Conservation (phyloP, 2,329 filamentous ascomycete genomes). For the Chaetoscypha palmicola region DNA sequence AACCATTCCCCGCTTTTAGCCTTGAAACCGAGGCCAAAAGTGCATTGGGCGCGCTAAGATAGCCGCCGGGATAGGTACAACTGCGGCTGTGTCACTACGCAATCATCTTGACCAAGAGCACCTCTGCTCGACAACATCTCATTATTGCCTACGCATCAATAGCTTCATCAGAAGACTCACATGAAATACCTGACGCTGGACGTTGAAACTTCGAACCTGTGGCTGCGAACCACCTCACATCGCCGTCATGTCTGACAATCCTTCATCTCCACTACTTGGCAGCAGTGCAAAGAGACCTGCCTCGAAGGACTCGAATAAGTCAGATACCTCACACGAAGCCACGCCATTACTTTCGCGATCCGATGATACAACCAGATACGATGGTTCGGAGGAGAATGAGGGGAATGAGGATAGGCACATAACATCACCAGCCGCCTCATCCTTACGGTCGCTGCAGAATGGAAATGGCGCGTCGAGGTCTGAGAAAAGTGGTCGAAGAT, state of each 20-base stretch:
- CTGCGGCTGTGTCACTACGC: background rate
- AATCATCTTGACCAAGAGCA: background rate
- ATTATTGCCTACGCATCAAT: constrained; percentile 1
- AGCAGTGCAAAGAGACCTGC: constrained; percentile 18
- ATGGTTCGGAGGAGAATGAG: constrained; percentile 23
- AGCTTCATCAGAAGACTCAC: constrained; percentile 5
- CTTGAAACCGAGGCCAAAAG: background rate
- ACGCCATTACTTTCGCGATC: constrained; percentile 31
- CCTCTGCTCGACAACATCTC: background rate
- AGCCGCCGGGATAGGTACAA: background rate
- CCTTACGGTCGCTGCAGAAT: constrained; percentile 31
- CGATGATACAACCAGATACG: constrained; percentile 26
- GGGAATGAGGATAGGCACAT: constrained; percentile 13
- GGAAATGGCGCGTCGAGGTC: constrained; percentile 23
- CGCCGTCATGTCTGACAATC: constrained; percentile 27
- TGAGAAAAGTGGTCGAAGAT: constrained; percentile 44
- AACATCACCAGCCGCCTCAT: constrained; percentile 31
- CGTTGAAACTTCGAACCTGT: constrained; percentile 6
- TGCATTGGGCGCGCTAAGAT: background rate
- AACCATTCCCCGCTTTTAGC: no score
- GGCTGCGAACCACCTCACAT: constrained; percentile 1
- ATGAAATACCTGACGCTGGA: constrained; percentile 8
- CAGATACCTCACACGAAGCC: constrained; percentile 25
- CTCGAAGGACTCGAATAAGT: constrained; percentile 22
- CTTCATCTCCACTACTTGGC: constrained; percentile 25